Evolutionary conservation across 805 yeast species (phyloP), one percentile per base, ranked within the genome.

Genomic region (Komagataella pseudopastoris): DNA sequence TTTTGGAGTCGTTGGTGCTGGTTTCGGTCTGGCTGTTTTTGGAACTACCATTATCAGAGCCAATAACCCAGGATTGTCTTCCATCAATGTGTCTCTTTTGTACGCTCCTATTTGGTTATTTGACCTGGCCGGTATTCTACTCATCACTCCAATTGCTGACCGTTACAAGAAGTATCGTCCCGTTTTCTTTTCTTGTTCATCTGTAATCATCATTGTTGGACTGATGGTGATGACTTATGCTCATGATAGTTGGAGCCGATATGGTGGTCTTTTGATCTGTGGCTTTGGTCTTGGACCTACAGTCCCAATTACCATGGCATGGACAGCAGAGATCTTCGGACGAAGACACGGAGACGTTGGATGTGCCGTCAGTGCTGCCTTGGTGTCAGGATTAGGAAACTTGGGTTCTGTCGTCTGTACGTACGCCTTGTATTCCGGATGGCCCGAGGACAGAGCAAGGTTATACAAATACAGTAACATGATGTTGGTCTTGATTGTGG

Each of bases 281-380:
- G 96, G 96, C 0, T 85, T 82, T 57, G 96, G 96, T 0, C 72
- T 88, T 49, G 96, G 96, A 8, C 93, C 96, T 18, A 88, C 96
- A 0, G 95, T 87, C 12, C 96, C 96, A 23, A 87, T 85, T 44
- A 75, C 82, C 59, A 88, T 88, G 95, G 77, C 95, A 1, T 78
- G 86, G 84, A 67, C 89, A 0, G 80, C 90, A 0, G 90, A 85
- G 59, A 83, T 85, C 49, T 83, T 87, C 69, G 76, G 75, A 6
- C 72, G 76, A 8, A 71, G 76, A 48, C 83, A 88, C 60, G 95
- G 95, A 23, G 93, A 87, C 60, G 81, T 88, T 49, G 96, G 96
- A 6, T 72, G 81, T 53, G 96, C 96, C 2, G 88, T 84, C 36
- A 77, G 88, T 47, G 76, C 89, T 6, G 96, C 96, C 2, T 64